Conservation (phyloP, 257 asterid species). For the Salvia hispanica region DNA sequence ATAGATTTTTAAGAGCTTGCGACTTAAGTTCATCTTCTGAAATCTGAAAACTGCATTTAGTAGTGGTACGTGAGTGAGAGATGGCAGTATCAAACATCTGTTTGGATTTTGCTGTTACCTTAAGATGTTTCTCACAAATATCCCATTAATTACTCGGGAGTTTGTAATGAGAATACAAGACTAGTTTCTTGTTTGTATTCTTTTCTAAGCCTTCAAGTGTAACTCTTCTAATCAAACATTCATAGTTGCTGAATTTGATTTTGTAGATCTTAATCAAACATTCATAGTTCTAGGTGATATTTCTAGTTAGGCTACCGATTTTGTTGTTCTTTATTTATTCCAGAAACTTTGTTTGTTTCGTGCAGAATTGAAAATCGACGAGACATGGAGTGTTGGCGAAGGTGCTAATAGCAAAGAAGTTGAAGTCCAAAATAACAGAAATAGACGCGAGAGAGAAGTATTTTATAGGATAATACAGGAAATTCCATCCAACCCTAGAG, state of each 20-base stretch:
- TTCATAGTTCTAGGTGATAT: neutral
- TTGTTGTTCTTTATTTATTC: slow-evolving; percentile 7
- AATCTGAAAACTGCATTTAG: neutral
- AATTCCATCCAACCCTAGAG: slow-evolving; percentile 78
- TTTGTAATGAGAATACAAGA: neutral
- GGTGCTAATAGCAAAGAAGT: slow-evolving; percentile 90
- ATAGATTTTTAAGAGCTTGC: neutral
- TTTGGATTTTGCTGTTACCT: neutral
- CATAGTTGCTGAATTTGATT: neutral
- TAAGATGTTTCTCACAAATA: neutral
- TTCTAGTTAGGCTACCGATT: neutral
- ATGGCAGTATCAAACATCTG: neutral
- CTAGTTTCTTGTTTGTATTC: neutral
- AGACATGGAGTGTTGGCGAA: slow-evolving; percentile 58
- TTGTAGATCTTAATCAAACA: no score
- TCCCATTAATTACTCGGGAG: neutral
- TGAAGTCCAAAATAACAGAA: slow-evolving; percentile 80
- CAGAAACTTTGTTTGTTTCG: slow-evolving; percentile 32
- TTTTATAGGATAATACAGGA: slow-evolving; percentile 64
- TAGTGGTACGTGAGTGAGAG: neutral
- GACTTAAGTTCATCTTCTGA: neutral
- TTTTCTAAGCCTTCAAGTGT: neutral
- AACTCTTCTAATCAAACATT: no score
- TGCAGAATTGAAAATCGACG: slow-evolving; percentile 64
- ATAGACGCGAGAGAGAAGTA: slow-evolving; percentile 74